phyloP scores from a whole-genome alignment of 2,329 filamentous ascomycete genomes.

The Cladosporium phlei region DNA sequence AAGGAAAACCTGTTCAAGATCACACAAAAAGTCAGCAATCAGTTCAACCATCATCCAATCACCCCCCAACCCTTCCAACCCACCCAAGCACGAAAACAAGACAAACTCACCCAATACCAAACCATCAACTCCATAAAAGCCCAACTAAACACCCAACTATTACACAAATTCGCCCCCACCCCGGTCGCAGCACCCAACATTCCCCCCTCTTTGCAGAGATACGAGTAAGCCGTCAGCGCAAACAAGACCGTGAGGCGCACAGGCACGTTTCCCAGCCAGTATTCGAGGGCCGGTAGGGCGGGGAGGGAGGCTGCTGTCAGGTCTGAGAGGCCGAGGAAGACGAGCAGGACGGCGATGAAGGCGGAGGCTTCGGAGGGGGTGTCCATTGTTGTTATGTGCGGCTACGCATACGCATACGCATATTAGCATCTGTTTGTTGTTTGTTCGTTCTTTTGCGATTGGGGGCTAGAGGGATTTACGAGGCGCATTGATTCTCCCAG shows the following conservation, averaged over 20 bases:
- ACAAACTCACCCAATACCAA: slow-evolving; percentile 79
- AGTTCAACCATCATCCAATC: neutral
- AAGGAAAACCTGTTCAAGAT: slow-evolving; percentile 57
- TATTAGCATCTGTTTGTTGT: neutral
- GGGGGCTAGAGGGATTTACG: slow-evolving; percentile 45
- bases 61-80: no score
- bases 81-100: no score
- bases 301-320: slow-evolving; percentile 43
- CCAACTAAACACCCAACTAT: slow-evolving; percentile 80
- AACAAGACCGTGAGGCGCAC: slow-evolving; percentile 63
- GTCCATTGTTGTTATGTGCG: slow-evolving; percentile 63
- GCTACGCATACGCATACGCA: slow-evolving; percentile 40
- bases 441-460: no score
- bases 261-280: slow-evolving; percentile 52
- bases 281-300: slow-evolving; percentile 39
- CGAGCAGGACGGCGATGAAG: slow-evolving; percentile 64
- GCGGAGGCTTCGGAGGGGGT: slow-evolving; percentile 63
- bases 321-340: slow-evolving; percentile 51
- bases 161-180: slow-evolving; percentile 64
- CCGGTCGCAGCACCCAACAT: slow-evolving; percentile 32
- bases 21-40: slow-evolving; percentile 1
- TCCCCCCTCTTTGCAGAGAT: slow-evolving; percentile 55
- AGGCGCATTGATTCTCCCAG: slow-evolving; percentile 80
- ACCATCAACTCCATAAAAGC: slow-evolving; percentile 67
- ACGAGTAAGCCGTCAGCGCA: slow-evolving; percentile 58